A percentile compares a stretch with the other conserved stretches of the same genome.
Evolutionary conservation across 768 basidiomycete species (phyloP).

Genomic region (Tulasnella sp.): DNA sequence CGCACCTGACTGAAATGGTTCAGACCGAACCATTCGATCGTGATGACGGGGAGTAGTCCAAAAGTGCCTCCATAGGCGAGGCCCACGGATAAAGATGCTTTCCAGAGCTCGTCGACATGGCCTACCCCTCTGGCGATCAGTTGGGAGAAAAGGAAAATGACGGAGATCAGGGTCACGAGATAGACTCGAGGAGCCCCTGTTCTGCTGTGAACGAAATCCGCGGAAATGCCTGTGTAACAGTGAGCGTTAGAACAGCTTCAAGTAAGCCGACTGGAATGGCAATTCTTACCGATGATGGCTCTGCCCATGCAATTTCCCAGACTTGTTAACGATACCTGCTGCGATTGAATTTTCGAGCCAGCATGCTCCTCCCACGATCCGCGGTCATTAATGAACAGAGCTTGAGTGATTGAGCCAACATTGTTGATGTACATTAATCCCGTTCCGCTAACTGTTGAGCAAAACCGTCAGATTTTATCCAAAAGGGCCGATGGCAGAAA

Average conservation of each 20-base stretch:
- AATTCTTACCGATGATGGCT: constrained; percentile 59
- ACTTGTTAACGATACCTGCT: constrained; percentile 79
- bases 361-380: constrained; percentile 58
- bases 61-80: constrained; percentile 38
- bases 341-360: constrained; percentile 71
- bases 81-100: constrained; percentile 42
- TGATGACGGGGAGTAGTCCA: constrained; percentile 43
- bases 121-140: constrained; percentile 52
- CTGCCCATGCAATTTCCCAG: constrained; percentile 78
- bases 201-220: constrained; percentile 59
- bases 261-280: not conserved
- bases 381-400: constrained; percentile 57
- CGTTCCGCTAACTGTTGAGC: constrained; percentile 57
- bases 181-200: constrained; percentile 61
- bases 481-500: not conserved
- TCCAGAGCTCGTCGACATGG: constrained; percentile 64
- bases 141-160: constrained; percentile 70
- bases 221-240: constrained; percentile 51
- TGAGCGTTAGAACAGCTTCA: not conserved
- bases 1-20: constrained; percentile 46
- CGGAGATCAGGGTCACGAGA: constrained; percentile 62
- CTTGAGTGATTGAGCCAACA: constrained; percentile 73
- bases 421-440: constrained; percentile 87
- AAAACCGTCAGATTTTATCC: not conserved
- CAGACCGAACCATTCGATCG: constrained; percentile 86